Percentiles rank a stretch among this genome's conserved stretches.
phyloP scores from a whole-genome alignment of 441 rosid species.

The Pelargonium myrrhifolium region DNA sequence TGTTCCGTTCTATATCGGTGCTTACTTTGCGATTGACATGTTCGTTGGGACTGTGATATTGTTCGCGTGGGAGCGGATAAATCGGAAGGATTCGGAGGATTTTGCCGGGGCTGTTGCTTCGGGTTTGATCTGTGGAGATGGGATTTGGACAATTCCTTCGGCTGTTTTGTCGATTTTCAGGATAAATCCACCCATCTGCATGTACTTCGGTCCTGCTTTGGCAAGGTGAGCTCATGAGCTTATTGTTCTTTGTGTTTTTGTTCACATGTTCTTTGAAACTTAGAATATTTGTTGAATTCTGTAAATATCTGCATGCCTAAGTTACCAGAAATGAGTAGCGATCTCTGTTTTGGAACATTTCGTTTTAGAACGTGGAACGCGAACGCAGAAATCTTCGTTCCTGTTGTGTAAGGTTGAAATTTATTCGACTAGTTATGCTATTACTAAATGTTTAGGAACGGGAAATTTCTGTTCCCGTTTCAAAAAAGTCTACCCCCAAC shows the following conservation, averaged over 20 bases:
- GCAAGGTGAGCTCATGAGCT: conserved; percentile 25
- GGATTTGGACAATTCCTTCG: conserved; percentile 78
- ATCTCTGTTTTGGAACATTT: no score
- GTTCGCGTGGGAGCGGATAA: conserved; percentile 65
- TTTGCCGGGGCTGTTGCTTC: conserved; percentile 70
- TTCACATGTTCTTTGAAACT: neutral
- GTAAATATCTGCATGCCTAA: conserved; percentile 11
- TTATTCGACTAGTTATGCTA: no score
- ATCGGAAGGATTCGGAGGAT: conserved; percentile 59
- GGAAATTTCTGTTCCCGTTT: no score
- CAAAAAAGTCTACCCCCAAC: no score
- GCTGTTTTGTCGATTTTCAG: conserved; percentile 69
- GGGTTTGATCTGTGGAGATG: conserved; percentile 76
- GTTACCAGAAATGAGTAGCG: no score
- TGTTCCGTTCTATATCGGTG: conserved; percentile 78
- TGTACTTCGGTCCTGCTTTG: conserved; percentile 64
- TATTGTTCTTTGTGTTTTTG: conserved; percentile 8
- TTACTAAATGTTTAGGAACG: no score
- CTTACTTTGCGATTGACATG: conserved; percentile 86
- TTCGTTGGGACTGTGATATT: conserved; percentile 72
- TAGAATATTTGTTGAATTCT: conserved; percentile 10
- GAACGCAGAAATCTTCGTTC: no score
- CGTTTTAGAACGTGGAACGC: no score
- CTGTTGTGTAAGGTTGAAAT: no score
- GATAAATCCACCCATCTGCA: conserved; percentile 81